These are phyloP conservation scores for Cicer bijugum DNA, from an alignment of 306 rosid genomes.

Conservation along the genomic window DNA sequence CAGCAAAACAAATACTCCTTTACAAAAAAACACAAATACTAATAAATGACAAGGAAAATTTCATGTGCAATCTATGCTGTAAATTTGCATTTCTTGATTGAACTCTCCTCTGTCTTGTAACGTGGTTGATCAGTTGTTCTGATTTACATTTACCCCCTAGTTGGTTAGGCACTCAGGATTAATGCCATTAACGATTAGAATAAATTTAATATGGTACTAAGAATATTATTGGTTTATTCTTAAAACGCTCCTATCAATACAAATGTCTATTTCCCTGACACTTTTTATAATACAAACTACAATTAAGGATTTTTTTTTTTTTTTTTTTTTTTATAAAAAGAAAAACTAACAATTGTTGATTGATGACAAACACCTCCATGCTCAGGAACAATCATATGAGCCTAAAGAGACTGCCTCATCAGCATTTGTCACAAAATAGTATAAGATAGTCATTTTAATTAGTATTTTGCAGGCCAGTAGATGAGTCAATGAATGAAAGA, in stretches of 20 bases:
- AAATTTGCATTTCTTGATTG: slow-evolving; percentile 27
- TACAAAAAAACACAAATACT: slow-evolving; percentile 7
- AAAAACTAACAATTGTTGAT: slow-evolving; percentile 28
- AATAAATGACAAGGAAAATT: slow-evolving; percentile 30
- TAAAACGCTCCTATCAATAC: slow-evolving; percentile 33
- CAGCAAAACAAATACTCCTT: slow-evolving; percentile 17
- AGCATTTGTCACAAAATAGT: slow-evolving; percentile 34
- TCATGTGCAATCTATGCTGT: slow-evolving; percentile 30
- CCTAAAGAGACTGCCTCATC: slow-evolving; percentile 48
- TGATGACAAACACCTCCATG: slow-evolving; percentile 46
- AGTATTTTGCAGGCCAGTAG: slow-evolving; percentile 52
- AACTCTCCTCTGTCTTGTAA: slow-evolving; percentile 9
- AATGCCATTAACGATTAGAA: slow-evolving; percentile 20
- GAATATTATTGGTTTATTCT: slow-evolving; percentile 44
- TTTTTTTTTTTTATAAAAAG: neutral
- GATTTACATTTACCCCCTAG: slow-evolving; percentile 26
- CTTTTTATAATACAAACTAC: slow-evolving; percentile 7
- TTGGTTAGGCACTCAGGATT: slow-evolving; percentile 37
- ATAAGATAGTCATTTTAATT: slow-evolving; percentile 42
- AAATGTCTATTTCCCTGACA: slow-evolving; percentile 38
- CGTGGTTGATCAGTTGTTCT: slow-evolving; percentile 43
- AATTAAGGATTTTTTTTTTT: neutral
- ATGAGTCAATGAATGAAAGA: slow-evolving; percentile 41
- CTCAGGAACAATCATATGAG: slow-evolving; percentile 45
- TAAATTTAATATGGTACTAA: slow-evolving; percentile 33